A percentile compares a stretch with the other conserved stretches of the same genome.
Evolutionary conservation across 2,329 filamentous ascomycete genomes (phyloP).

Genomic region (Magnaporthiopsis poae): DNA sequence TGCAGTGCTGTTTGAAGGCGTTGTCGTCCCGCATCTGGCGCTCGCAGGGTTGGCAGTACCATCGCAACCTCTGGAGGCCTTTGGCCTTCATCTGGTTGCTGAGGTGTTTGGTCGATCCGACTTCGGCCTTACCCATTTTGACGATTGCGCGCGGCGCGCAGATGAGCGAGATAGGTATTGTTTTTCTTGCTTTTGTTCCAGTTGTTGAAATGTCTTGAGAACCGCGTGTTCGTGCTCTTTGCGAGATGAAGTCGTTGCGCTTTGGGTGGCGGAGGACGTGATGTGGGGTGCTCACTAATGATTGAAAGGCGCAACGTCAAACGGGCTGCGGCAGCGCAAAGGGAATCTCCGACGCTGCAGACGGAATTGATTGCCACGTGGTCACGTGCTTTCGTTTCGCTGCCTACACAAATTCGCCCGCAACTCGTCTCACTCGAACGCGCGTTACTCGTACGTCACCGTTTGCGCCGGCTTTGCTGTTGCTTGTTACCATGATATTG

Average conservation of each 20-base stretch:
- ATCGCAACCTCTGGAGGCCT: constrained; percentile 69
- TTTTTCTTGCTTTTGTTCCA: background rate
- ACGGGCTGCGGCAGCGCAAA: background rate
- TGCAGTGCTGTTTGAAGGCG: constrained; percentile 80
- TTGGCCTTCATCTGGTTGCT: constrained; percentile 84
- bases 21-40: constrained; percentile 70
- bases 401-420: too few species aligned
- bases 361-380: background rate
- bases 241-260: background rate
- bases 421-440: background rate
- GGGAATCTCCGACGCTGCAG: background rate
- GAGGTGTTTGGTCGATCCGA: constrained; percentile 81
- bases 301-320: background rate
- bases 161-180: background rate
- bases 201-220: too few species aligned
- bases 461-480: background rate
- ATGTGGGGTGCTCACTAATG: background rate
- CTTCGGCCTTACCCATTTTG: constrained; percentile 84
- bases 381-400: constrained; percentile 6
- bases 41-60: constrained; percentile 82
- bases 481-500: background rate
- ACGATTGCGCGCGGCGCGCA: background rate
- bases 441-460: background rate
- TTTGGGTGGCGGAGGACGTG: background rate
- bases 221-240: too few species aligned